Evolutionary conservation across 306 rosid species (phyloP).

Genomic region (Hippophae rhamnoides): DNA sequence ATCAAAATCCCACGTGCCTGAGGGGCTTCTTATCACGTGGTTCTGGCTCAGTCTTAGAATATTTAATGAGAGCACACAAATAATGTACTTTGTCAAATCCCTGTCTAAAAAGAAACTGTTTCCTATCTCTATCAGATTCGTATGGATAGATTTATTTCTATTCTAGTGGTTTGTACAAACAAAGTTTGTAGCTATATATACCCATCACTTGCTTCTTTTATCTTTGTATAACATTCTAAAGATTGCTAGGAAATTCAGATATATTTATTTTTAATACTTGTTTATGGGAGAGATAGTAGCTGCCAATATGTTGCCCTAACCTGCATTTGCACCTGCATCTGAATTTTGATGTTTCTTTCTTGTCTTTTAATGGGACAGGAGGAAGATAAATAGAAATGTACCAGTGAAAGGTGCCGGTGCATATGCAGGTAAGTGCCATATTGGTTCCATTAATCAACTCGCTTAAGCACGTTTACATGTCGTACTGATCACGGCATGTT

Average conservation of each 20-base stretch:
- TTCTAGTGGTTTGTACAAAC: too few relatives aligned
- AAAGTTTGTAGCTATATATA: background rate
- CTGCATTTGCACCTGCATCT: slow-evolving; percentile 99
- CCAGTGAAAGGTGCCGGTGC: slow-evolving; percentile 49
- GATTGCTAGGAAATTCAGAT: too few relatives aligned
- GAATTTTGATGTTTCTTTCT: slow-evolving; percentile 9
- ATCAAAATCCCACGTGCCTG: background rate
- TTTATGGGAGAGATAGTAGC: background rate
- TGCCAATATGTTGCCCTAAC: slow-evolving; percentile 44
- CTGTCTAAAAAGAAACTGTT: too few relatives aligned
- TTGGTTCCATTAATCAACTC: slow-evolving; percentile 15
- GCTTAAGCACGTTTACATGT: too few relatives aligned
- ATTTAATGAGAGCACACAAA: too few relatives aligned
- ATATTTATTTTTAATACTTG: too few relatives aligned
- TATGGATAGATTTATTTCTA: too few relatives aligned
- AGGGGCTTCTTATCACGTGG: too few relatives aligned
- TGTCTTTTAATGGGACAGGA: background rate
- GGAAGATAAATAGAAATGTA: background rate
- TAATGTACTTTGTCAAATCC: too few relatives aligned
- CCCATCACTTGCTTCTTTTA: background rate
- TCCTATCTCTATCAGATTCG: too few relatives aligned
- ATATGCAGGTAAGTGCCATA: slow-evolving; percentile 60
- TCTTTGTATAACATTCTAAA: too few relatives aligned
- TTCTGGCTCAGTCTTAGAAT: too few relatives aligned
- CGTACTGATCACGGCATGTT: background rate